Conservation (phyloP, 2,329 filamentous ascomycete species). For the Xylaria multiplex region DNA sequence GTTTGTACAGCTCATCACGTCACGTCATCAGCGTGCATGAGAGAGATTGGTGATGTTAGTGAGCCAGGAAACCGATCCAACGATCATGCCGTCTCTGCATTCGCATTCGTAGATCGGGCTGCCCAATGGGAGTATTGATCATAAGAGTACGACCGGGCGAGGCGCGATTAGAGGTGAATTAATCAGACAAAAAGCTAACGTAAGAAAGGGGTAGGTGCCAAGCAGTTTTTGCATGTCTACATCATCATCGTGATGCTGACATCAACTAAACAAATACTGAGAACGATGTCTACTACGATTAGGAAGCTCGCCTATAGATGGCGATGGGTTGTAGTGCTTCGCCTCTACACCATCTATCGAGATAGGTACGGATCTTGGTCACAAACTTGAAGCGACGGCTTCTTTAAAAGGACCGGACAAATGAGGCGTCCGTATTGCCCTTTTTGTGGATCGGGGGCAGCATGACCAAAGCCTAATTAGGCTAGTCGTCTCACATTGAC, state of each 20-base stretch:
- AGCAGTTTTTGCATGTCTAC: background rate
- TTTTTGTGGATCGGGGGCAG: background rate
- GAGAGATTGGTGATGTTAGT: constrained; percentile 13
- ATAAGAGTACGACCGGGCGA: constrained; percentile 6
- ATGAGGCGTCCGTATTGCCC: constrained; percentile 10
- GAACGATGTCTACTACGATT: background rate
- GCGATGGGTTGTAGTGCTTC: constrained; percentile 20
- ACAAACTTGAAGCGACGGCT: constrained; percentile 19
- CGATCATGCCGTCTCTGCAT: constrained; percentile 11
- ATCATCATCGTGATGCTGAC: constrained; percentile 12
- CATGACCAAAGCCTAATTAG: constrained; percentile 16
- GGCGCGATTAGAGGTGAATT: constrained; percentile 17
- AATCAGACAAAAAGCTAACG: constrained; percentile 1
- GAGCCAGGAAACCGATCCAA: constrained; percentile 9
- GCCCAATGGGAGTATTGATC: constrained; percentile 20
- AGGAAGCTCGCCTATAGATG: background rate
- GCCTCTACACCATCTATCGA: background rate
- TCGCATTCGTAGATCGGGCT: constrained; percentile 12
- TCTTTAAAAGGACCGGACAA: constrained; percentile 30
- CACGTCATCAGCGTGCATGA: constrained; percentile 24
- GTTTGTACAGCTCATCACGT: constrained; percentile 15
- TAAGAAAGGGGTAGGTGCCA: constrained; percentile 1
- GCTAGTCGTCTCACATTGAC: constrained; percentile 26
- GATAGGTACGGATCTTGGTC: constrained; percentile 9
- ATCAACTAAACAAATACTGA: constrained; percentile 1